Percentiles rank a stretch among this genome's conserved stretches.
Conservation (phyloP, 768 basidiomycete species). For the Suillus plorans region DNA sequence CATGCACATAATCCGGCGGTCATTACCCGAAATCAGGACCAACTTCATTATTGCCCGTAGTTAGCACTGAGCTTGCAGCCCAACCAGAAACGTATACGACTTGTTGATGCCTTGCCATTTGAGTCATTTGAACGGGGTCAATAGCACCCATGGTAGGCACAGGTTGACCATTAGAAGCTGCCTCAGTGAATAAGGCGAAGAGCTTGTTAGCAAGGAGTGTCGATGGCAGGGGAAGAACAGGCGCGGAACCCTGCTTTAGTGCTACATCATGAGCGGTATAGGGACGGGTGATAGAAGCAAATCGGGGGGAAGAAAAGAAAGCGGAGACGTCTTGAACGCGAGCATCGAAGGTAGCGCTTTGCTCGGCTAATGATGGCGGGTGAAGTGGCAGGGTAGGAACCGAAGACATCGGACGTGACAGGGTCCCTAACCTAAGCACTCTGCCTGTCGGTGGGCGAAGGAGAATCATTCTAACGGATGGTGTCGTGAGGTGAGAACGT, state of each 20-base stretch:
- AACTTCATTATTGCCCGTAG: slow-evolving; percentile 89
- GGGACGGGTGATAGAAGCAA: slow-evolving; percentile 68
- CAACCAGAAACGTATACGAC: slow-evolving; percentile 92
- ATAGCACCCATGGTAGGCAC: slow-evolving; percentile 93
- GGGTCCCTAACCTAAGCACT: slow-evolving; percentile 24
- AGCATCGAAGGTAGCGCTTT: slow-evolving; percentile 55
- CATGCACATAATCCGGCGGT: not conserved
- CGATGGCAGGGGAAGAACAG: slow-evolving; percentile 73
- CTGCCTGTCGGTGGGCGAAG: slow-evolving; percentile 27
- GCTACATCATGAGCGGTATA: slow-evolving; percentile 81
- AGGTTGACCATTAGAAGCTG: slow-evolving; percentile 62
- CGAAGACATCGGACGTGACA: slow-evolving; percentile 42
- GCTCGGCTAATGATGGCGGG: slow-evolving; percentile 57
- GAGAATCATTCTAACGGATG: slow-evolving; percentile 13
- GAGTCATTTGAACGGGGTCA: slow-evolving; percentile 93
- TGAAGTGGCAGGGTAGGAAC: slow-evolving; percentile 49
- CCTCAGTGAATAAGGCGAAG: slow-evolving; percentile 62
- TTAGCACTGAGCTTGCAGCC: slow-evolving; percentile 84
- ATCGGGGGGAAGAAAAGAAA: slow-evolving; percentile 80
- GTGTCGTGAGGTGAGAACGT: slow-evolving; percentile 36
- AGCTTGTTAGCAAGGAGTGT: slow-evolving; percentile 86
- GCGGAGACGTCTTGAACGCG: slow-evolving; percentile 62
- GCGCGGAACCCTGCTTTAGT: slow-evolving; percentile 86
- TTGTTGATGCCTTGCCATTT: slow-evolving; percentile 86
- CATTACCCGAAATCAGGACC: slow-evolving; percentile 84